Evolutionary conservation across 148 eudicot genomes (phyloP).

Genomic region (Silene latifolia): DNA sequence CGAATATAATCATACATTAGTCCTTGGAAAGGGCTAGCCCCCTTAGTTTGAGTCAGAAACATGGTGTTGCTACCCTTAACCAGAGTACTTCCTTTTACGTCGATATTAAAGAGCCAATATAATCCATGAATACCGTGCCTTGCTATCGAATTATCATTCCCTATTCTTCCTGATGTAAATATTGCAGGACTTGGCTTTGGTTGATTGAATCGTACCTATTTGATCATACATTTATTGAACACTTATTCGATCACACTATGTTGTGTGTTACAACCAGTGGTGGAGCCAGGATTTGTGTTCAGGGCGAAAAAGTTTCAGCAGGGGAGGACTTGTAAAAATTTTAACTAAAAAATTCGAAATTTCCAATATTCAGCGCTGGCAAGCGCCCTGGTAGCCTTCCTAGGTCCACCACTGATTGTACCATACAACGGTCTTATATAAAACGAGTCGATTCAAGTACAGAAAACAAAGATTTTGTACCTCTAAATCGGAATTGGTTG

Average conservation of each 20-base stretch:
- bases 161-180: conserved; percentile 33
- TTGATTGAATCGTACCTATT: conserved; percentile 38
- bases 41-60: conserved; percentile 49
- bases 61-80: conserved; percentile 41
- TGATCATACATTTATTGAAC: too few relatives aligned
- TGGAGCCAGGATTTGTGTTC: too few relatives aligned
- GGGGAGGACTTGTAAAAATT: too few relatives aligned
- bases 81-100: conserved; percentile 34
- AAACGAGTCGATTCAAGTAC: background rate
- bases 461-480: conserved; percentile 21
- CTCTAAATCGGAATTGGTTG: conserved; percentile 58
- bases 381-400: too few relatives aligned
- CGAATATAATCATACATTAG: conserved; percentile 62
- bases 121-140: conserved; percentile 68
- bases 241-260: too few relatives aligned
- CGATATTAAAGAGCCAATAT: conserved; percentile 45
- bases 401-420: too few relatives aligned
- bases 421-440: background rate
- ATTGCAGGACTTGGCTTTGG: conserved; percentile 32
- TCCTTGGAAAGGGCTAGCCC: conserved; percentile 50
- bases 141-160: conserved; percentile 44
- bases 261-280: too few relatives aligned
- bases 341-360: too few relatives aligned
- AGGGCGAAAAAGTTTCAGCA: too few relatives aligned
- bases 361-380: too few relatives aligned